Percentiles rank a stretch among this genome's conserved stretches.
Conservation (phyloP, 257 asterid genomes). For the Galeopsis tetrahit region DNA sequence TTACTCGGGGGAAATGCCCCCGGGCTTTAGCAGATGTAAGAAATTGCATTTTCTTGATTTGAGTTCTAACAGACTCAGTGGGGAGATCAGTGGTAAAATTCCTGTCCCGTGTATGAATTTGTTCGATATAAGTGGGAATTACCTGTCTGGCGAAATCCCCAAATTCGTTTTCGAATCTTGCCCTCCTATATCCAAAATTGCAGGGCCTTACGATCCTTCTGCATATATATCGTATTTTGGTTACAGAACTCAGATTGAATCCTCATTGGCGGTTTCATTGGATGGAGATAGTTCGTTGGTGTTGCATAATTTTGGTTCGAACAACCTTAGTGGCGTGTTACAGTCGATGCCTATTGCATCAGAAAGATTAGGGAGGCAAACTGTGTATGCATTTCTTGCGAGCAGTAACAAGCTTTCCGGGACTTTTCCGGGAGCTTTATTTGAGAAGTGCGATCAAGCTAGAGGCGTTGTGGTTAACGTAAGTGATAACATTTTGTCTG, state of each 20-base stretch:
- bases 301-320: slow-evolving; percentile 70
- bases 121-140: slow-evolving; percentile 78
- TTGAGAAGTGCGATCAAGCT: slow-evolving; percentile 64
- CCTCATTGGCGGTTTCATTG: slow-evolving; percentile 44
- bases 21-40: slow-evolving; percentile 64
- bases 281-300: slow-evolving; percentile 50
- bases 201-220: slow-evolving; percentile 49
- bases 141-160: slow-evolving; percentile 76
- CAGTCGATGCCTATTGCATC: slow-evolving; percentile 63
- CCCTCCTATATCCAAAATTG: slow-evolving; percentile 39
- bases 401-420: slow-evolving; percentile 72
- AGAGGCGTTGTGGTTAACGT: slow-evolving; percentile 62
- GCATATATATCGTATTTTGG: slow-evolving; percentile 62
- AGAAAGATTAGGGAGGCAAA: slow-evolving; percentile 52
- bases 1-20: slow-evolving; percentile 54
- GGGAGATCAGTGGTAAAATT: slow-evolving; percentile 59
- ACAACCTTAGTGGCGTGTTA: slow-evolving; percentile 63
- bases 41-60: slow-evolving; percentile 78
- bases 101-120: slow-evolving; percentile 88
- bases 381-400: slow-evolving; percentile 76
- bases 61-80: slow-evolving; percentile 75
- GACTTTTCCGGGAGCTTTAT: slow-evolving; percentile 60
- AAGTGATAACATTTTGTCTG: slow-evolving; percentile 59
- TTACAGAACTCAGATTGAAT: slow-evolving; percentile 44
- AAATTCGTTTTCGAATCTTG: slow-evolving; percentile 53